A percentile compares a stretch with the other conserved stretches of the same genome.
Conservation (phyloP, 2,329 filamentous ascomycete species). For the Fusarium heterosporum region DNA sequence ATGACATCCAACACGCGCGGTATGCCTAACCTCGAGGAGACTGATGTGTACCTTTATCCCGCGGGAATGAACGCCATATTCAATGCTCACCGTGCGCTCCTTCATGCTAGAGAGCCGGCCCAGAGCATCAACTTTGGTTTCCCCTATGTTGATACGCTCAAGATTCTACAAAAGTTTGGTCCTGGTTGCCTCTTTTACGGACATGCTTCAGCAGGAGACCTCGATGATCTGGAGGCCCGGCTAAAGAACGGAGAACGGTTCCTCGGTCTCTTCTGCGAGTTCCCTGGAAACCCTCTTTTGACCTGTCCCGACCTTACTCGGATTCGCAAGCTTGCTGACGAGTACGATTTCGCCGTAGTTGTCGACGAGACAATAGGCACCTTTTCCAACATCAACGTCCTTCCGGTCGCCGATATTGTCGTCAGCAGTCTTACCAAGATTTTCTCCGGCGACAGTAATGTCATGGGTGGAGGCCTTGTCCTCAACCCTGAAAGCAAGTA, state of each 20-base stretch:
- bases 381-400: slow-evolving; percentile 93
- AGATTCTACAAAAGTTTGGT: slow-evolving; percentile 94
- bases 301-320: slow-evolving; percentile 84
- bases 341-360: slow-evolving; percentile 88
- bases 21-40: slow-evolving; percentile 76
- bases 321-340: slow-evolving; percentile 83
- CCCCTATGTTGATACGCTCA: slow-evolving; percentile 95
- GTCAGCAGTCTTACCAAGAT: slow-evolving; percentile 97
- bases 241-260: slow-evolving; percentile 79
- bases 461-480: slow-evolving; percentile 88
- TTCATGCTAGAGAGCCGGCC: slow-evolving; percentile 70
- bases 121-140: slow-evolving; percentile 96
- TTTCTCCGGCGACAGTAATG: slow-evolving; percentile 97
- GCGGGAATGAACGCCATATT: slow-evolving; percentile 97
- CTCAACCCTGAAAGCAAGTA: slow-evolving; percentile 74
- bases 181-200: slow-evolving; percentile 92
- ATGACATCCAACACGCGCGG: slow-evolving; percentile 62
- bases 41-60: slow-evolving; percentile 90
- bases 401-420: slow-evolving; percentile 89
- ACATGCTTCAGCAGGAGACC: slow-evolving; percentile 77
- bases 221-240: slow-evolving; percentile 83
- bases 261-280: slow-evolving; percentile 91
- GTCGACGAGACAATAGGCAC: slow-evolving; percentile 98
- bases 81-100: slow-evolving; percentile 81
- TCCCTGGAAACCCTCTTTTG: slow-evolving; percentile 91